Conservation (phyloP, 2,329 filamentous ascomycete genomes). For the Gaeumannomyces tritici region DNA sequence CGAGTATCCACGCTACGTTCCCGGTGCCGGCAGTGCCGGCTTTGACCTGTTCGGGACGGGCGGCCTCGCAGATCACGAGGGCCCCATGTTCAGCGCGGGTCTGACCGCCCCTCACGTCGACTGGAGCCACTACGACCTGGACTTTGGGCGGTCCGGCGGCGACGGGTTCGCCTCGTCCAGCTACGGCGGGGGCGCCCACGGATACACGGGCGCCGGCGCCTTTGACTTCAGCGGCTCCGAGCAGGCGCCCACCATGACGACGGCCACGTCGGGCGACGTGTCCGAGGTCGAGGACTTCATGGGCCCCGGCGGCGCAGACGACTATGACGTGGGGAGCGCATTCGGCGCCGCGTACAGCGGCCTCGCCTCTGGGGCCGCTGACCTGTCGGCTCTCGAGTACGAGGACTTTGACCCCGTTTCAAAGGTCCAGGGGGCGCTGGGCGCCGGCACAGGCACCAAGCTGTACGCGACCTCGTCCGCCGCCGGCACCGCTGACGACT, state of each 20-base stretch:
- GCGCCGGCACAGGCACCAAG: neutral
- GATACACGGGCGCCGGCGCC: constrained; percentile 23
- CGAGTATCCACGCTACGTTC: constrained; percentile 38
- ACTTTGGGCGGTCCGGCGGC: constrained; percentile 27
- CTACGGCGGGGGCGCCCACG: constrained; percentile 26
- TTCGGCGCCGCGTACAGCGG: constrained; percentile 22
- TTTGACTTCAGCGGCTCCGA: constrained; percentile 47
- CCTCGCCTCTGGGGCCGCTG: neutral
- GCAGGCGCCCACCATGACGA: constrained; percentile 43
- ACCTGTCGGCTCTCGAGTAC: neutral
- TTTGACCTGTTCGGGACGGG: constrained; percentile 43
- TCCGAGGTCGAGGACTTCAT: constrained; percentile 55
- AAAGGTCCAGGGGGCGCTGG: neutral
- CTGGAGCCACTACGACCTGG: constrained; percentile 42
- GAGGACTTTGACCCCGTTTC: neutral
- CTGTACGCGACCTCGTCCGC: neutral
- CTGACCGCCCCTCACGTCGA: constrained; percentile 46
- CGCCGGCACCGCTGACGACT: constrained; percentile 17
- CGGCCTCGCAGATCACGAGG: constrained; percentile 38
- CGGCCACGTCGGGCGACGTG: constrained; percentile 56
- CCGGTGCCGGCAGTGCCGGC: constrained; percentile 23
- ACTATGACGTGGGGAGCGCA: constrained; percentile 25
- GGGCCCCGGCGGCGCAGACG: constrained; percentile 28
- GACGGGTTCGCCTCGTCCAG: constrained; percentile 42
- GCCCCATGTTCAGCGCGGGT: constrained; percentile 52